Conservation (phyloP, 2,329 filamentous ascomycete species). For the Diaporthe australafricana region DNA sequence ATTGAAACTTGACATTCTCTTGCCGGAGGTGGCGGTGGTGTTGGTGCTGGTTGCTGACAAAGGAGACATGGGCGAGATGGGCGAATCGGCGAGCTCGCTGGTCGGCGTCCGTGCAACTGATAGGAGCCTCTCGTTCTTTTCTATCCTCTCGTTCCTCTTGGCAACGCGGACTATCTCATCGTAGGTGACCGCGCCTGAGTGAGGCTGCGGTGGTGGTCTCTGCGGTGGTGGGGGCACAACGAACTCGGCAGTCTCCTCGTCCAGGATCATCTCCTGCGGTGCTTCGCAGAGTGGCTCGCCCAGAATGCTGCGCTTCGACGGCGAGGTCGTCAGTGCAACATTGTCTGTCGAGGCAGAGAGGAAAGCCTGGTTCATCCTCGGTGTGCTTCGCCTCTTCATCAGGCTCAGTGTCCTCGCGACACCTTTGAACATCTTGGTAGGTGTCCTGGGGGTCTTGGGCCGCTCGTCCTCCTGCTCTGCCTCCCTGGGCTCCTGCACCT, state of each 20-base stretch:
- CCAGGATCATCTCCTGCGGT: slow-evolving; percentile 3
- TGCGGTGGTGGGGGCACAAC: slow-evolving; percentile 47
- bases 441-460: slow-evolving; percentile 56
- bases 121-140: slow-evolving; percentile 25
- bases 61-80: slow-evolving; percentile 32
- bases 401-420: slow-evolving; percentile 64
- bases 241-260: slow-evolving; percentile 37
- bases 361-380: slow-evolving; percentile 53
- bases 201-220: slow-evolving; percentile 43
- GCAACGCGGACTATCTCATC: slow-evolving; percentile 59
- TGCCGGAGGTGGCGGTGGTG: slow-evolving; percentile 28
- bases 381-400: slow-evolving; percentile 66
- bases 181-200: slow-evolving; percentile 54
- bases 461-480: slow-evolving; percentile 45
- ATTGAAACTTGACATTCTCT: slow-evolving; percentile 35
- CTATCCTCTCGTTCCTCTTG: slow-evolving; percentile 51
- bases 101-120: slow-evolving; percentile 22
- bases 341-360: slow-evolving; percentile 50
- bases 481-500: slow-evolving; percentile 39
- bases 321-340: slow-evolving; percentile 45
- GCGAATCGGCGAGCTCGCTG: slow-evolving; percentile 28
- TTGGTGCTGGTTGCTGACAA: slow-evolving; percentile 29
- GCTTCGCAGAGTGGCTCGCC: slow-evolving; percentile 40
- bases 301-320: slow-evolving; percentile 42
- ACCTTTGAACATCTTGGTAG: slow-evolving; percentile 61